Percentiles rank a stretch among this genome's conserved stretches.
These are phyloP conservation scores for Mercurialis annua DNA, from an alignment of 345 rosid species.

Conservation along the genomic window DNA sequence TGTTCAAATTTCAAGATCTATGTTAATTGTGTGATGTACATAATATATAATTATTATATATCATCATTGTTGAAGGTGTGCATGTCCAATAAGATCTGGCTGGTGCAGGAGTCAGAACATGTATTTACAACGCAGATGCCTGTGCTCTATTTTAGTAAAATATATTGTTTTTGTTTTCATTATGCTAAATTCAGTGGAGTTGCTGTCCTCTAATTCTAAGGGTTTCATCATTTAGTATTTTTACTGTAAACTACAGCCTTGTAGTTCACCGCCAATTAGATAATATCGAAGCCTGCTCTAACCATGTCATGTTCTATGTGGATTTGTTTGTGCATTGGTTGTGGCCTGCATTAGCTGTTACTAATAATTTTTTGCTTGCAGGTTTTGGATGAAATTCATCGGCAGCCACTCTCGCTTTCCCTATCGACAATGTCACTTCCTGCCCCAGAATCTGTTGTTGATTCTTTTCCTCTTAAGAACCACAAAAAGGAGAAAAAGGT, in stretches of 20 bases:
- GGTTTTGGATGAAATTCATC: slow-evolving; percentile 79
- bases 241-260: neutral
- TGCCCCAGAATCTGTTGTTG: slow-evolving; percentile 67
- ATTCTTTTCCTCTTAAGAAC: slow-evolving; percentile 59
- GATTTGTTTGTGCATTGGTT: neutral
- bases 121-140: neutral
- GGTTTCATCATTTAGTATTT: neutral
- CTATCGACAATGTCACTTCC: slow-evolving; percentile 48
- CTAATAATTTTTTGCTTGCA: slow-evolving; percentile 21
- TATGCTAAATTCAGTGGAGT: neutral
- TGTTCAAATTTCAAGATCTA: neutral
- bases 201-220: neutral
- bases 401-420: slow-evolving; percentile 52
- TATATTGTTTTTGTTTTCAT: neutral
- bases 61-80: slow-evolving; percentile 3
- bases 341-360: neutral
- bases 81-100: neutral
- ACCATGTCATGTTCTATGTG: neutral
- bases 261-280: neutral
- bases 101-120: neutral
- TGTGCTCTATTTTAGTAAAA: neutral
- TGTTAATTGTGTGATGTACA: neutral
- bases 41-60: neutral
- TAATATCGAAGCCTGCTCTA: slow-evolving; percentile 1
- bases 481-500: slow-evolving; percentile 40